Base-by-base conservation (phyloP, 208 protist genomes). In the Trichomonas vaginalis region DNA sequence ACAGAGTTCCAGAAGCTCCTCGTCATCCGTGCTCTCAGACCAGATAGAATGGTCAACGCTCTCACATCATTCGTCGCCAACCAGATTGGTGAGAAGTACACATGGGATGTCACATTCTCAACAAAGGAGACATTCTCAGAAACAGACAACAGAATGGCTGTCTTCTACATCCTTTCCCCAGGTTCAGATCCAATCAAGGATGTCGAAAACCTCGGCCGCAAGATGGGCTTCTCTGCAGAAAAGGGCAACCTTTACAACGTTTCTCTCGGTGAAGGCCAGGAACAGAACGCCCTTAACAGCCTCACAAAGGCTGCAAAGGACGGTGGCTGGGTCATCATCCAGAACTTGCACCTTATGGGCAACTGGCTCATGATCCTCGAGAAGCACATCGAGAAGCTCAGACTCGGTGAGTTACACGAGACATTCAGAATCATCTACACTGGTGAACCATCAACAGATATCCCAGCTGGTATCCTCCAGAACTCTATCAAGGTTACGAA, bases 121-220 rank as follows among this genome's bases (percentile, higher is more conserved):
- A 98, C 99, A 47, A 97, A 97, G 40, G 96, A 98, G 21, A 99
- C 98, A 51, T 99, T 98, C 97, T 96, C 98, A 80, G 99, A 99
- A 96, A 98, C 98, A 23, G 98, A 97, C 88, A 97, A 98, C 4
- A 98, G 97, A 39, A 99, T 98, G 48, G 98, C 99, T 51, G 97
- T 99, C 42, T 99, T 99, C 98, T 99, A 99, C 97, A 99, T 99
- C 95, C 97, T 99, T 62, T 99, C 99, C 9, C 98, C 99, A 87
- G 99, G 99, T 97, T 98, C 99, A 40, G 99, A 99, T 96, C 99
- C 99, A 17, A 97, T 99, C 87, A 97, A 98, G 46, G 96, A 96
- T 39, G 96, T 98, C 46, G 98, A 99, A 96, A 97, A 98, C 88
- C 97, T 99, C 9, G 99, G 98, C 49, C 97, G 98, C 86, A 98